Base-by-base conservation (phyloP, 352 stramenopile species). In the Phytophthora pinifolia region DNA sequence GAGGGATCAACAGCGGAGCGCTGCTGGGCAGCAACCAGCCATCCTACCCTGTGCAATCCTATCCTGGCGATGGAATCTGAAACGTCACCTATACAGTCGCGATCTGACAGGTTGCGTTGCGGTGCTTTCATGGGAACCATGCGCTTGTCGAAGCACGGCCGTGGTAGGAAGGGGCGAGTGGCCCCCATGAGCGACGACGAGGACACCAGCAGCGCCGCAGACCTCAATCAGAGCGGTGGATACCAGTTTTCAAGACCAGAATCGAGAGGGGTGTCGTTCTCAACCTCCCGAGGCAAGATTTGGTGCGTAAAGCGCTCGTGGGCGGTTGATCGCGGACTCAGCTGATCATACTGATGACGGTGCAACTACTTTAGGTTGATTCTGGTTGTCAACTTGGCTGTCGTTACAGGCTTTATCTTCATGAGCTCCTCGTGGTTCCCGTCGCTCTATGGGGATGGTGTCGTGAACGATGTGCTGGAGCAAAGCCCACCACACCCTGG, bases 321-420 rank as follows among this genome's bases (percentile, higher is more conserved):
- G 20, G 2, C 27, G 15, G 10, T 14, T 32, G 9, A 27, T 27
- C 22, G 4, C 22, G 3, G 22, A 27, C 22, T 27, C 22, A 6
- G 22, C 22, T 27, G 22, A 27, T 27, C 22, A 36, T 15, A 12
- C 13, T n/a, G 1, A 17, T 42, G 13, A 30, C n/a, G 34, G 27
- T 35, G 22, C 2, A 43, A 38, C 29, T 42, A 22, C 9, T 8
- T 15, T 35, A 83, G 73, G 70, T 38, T 76, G 36, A 74, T 83
- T 14, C 45, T 89, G 34, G 30, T 87, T 30, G 32, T 62, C 17
- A 89, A 86, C 42, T 60, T 86, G 17, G 30, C 67, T 17, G 68
- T 69, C 1, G 49, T 89, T 20, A 62, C 65, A 1, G 47, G 32
- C 2, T 83, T 87, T 65, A 85, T 84, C 53, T 83, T 89, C 58